These are phyloP conservation scores for Chytridium lagenaria DNA, from an alignment of 371 early-diverging fungal genomes.

Conservation along the genomic window DNA sequence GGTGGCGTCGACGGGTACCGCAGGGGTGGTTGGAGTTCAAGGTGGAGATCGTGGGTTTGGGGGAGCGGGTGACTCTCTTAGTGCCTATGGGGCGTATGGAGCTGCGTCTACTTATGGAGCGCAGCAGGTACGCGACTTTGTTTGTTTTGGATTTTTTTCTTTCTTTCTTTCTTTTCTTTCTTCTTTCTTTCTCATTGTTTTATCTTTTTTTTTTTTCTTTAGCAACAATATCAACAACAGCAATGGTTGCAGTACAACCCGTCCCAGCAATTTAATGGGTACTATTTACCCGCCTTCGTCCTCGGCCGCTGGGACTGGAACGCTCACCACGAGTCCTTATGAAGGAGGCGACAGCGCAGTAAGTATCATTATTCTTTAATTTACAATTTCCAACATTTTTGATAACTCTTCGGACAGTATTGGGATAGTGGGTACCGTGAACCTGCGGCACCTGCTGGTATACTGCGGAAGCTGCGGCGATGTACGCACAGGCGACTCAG, in stretches of 20 bases:
- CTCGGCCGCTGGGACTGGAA: not conserved
- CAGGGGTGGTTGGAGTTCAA: conserved; percentile 20
- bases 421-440: too few relatives aligned
- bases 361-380: too few relatives aligned
- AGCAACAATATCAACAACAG: too few relatives aligned
- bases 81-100: not conserved
- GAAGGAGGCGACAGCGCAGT: conserved; percentile 1
- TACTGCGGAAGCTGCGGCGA: too few relatives aligned
- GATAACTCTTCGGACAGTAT: too few relatives aligned
- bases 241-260: too few relatives aligned
- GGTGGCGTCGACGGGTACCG: too few relatives aligned
- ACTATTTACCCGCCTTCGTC: too few relatives aligned
- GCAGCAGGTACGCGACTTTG: not conserved
- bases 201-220: not conserved
- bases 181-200: not conserved
- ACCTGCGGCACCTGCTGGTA: too few relatives aligned
- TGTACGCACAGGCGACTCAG: too few relatives aligned
- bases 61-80: not conserved
- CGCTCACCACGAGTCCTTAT: not conserved
- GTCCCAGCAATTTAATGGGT: too few relatives aligned
- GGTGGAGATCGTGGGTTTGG: conserved; percentile 8
- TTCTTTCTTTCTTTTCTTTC: not conserved
- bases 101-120: not conserved
- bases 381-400: too few relatives aligned
- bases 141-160: not conserved